Evolutionary conservation across 345 rosid genomes (phyloP), one percentile per base, ranked within the genome.

Genomic region (Bruguiera gymnorhiza): DNA sequence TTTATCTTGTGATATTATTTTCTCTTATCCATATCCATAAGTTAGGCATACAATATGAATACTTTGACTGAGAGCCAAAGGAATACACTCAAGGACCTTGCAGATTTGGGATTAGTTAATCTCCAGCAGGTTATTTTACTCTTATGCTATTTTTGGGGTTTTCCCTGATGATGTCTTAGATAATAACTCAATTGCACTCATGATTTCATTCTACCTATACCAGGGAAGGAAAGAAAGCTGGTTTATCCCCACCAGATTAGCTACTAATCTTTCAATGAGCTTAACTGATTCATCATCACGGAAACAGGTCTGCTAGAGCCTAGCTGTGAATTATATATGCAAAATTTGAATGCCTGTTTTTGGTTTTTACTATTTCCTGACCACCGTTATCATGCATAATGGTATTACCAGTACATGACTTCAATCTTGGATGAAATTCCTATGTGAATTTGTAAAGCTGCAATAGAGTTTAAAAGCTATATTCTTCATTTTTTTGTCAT

Each of bases 151-250:
- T 37, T 5, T 73, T 15, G 6, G 18, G 6, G 31, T 34, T 56
- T 68, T 57, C 23, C 27, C 10, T 74, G 5, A 53, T 46, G 39
- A 6, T 48, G 23, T 55, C 21, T 56, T n/a, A 9, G 62, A 23
- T 69, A n/a, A 62, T 54, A 11, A 31, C 68, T 74, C 46, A 31
- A 10, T 58, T 34, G 34, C 26, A 39, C 27, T 60, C 70, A 66
- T 69, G 21, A 63, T 51, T 52, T 58, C 9, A 31, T 48, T 32
- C 73, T 18, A 68, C 36, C 63, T 50, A 68, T 32, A 73, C 62
- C 85, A 91, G 98, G 98, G 96, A 69, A 87, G 92, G 84, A 95
- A 87, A 70, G 97, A 92, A 60, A 86, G 89, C 80, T 95, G 97
- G 99, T 89, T 92, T 83, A 88, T 91, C 78, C 98, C 98, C 32